Evolutionary conservation across 2,329 filamentous ascomycete genomes (phyloP).

Genomic region (Sporothrix luriei): DNA sequence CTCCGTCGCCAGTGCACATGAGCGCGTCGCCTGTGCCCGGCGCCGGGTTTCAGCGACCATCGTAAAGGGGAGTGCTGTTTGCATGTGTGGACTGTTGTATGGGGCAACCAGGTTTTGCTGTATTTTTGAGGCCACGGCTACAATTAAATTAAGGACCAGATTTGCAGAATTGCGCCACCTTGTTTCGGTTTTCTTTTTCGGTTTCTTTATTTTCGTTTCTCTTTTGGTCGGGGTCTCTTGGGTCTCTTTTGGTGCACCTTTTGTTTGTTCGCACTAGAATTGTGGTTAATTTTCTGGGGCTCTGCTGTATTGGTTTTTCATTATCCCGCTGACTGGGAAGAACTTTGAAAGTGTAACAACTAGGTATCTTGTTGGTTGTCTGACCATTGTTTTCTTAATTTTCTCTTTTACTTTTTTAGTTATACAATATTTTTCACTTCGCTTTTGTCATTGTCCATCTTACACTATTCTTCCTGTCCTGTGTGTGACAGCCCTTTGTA

Average conservation of each 20-base stretch:
- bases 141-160: background rate
- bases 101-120: background rate
- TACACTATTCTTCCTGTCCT: too few species aligned
- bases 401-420: background rate
- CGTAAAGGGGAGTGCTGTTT: background rate
- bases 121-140: background rate
- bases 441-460: background rate
- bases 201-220: background rate
- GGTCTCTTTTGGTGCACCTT: background rate
- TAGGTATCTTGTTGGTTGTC: background rate
- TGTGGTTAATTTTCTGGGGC: background rate
- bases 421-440: background rate
- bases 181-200: too few species aligned
- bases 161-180: background rate
- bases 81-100: background rate
- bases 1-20: slow-evolving; percentile 36
- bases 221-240: background rate
- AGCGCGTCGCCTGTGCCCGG: slow-evolving; percentile 36
- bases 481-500: too few species aligned
- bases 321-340: slow-evolving; percentile 3
- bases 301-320: background rate
- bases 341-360: slow-evolving; percentile 10
- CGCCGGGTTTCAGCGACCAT: slow-evolving; percentile 31
- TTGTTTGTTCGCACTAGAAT: background rate
- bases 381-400: background rate